Conservation (phyloP, 176 grass and related monocot species). For the Carex scoparia region DNA sequence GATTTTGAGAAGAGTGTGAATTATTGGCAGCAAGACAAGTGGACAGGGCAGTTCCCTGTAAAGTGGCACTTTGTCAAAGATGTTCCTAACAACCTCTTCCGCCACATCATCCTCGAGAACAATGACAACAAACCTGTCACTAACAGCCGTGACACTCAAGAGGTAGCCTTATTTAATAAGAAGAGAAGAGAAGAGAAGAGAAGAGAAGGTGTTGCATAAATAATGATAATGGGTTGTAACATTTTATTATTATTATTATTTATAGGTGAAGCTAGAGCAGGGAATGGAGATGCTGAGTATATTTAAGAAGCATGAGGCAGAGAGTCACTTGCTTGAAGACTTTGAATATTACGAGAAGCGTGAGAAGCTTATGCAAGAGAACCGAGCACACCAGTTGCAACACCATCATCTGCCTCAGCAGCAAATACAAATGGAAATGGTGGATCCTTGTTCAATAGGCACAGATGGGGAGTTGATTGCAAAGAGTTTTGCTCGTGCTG, state of each 20-base stretch:
- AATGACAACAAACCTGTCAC: conserved; percentile 87
- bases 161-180: conserved; percentile 21
- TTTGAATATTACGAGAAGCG: conserved; percentile 82
- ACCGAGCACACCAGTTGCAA: conserved; percentile 57
- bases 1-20: conserved; percentile 80
- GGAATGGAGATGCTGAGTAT: conserved; percentile 72
- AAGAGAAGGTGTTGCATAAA: too few relatives aligned
- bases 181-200: too few relatives aligned
- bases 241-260: too few relatives aligned
- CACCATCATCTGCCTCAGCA: conserved; percentile 15
- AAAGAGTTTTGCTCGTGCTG: conserved; percentile 35
- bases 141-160: conserved; percentile 85
- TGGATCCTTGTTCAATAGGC: background rate
- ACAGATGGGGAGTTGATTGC: conserved; percentile 30
- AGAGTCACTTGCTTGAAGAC: conserved; percentile 74
- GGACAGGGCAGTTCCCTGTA: conserved; percentile 86
- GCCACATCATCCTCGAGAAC: conserved; percentile 83
- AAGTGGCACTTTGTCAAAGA: conserved; percentile 92
- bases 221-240: too few relatives aligned
- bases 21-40: conserved; percentile 91
- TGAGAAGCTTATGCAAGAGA: conserved; percentile 91
- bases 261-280: conserved; percentile 84
- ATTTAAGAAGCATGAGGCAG: conserved; percentile 71
- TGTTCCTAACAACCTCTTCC: conserved; percentile 60
- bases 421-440: conserved; percentile 9